Conservation (phyloP, 441 rosid species). For the Pelargonium australe region DNA sequence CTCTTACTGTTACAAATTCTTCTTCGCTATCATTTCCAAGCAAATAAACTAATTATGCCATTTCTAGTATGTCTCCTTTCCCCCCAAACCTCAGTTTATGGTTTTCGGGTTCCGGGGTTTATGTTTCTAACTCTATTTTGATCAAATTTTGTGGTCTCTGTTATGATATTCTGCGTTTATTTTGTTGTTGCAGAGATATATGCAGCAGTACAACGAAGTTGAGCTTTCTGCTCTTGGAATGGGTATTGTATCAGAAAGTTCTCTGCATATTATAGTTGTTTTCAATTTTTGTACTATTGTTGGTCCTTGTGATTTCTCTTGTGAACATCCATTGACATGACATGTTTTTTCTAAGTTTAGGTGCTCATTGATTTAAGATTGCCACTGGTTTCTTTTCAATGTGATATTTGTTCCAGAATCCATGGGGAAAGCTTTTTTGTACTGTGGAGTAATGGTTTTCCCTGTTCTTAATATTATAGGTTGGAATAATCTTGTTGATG, state of each 20-base stretch:
- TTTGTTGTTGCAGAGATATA: constrained; percentile 59
- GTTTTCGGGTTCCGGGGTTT: neutral
- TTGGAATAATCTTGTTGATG: neutral
- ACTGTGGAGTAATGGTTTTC: neutral
- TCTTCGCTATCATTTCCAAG: no score
- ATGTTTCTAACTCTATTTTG: neutral
- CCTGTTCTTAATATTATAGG: neutral
- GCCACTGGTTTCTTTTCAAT: neutral
- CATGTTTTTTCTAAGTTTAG: neutral
- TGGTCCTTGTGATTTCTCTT: no score
- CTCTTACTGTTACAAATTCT: no score
- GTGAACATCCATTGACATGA: neutral
- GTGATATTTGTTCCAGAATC: neutral
- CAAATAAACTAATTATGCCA: no score
- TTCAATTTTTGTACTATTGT: no score
- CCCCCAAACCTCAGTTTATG: no score
- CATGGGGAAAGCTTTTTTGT: neutral
- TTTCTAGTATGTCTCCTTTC: neutral
- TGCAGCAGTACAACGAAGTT: constrained; percentile 86
- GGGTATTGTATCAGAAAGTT: constrained; percentile 39
- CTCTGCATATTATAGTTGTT: neutral
- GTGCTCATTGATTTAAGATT: neutral
- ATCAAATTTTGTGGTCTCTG: neutral
- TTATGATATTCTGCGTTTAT: neutral
- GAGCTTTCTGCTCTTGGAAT: constrained; percentile 91